A percentile compares a stretch with the other conserved stretches of the same genome.
phyloP scores from a whole-genome alignment of 805 yeast species.

The Lipomyces oligophaga region DNA sequence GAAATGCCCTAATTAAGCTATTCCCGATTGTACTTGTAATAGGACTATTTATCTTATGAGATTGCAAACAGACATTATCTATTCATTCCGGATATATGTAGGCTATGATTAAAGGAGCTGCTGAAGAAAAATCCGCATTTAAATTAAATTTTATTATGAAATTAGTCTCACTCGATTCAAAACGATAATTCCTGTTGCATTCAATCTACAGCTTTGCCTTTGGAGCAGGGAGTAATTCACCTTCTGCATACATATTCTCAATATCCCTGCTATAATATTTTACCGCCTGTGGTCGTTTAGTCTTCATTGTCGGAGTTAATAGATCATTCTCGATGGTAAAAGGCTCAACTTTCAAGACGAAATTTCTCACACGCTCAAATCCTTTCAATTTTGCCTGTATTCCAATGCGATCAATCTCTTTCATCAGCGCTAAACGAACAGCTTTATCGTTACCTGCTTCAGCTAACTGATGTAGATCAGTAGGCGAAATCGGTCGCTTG shows the following conservation, averaged over 20 bases:
- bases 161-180: too few species aligned
- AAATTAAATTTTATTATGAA: too few species aligned
- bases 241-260: slow-evolving; percentile 49
- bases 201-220: too few species aligned
- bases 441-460: slow-evolving; percentile 37
- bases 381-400: slow-evolving; percentile 48
- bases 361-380: slow-evolving; percentile 59
- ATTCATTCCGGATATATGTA: too few species aligned
- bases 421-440: slow-evolving; percentile 42
- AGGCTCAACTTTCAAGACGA: slow-evolving; percentile 54
- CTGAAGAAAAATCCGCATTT: too few species aligned
- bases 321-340: slow-evolving; percentile 55
- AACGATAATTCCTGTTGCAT: too few species aligned
- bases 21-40: too few species aligned
- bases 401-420: slow-evolving; percentile 41
- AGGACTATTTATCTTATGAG: too few species aligned
- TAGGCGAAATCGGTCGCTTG: slow-evolving; percentile 30
- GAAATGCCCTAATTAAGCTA: too few species aligned
- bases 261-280: slow-evolving; percentile 44
- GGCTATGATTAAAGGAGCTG: too few species aligned
- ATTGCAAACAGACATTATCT: too few species aligned
- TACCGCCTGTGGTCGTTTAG: slow-evolving; percentile 50
- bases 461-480: slow-evolving; percentile 35
- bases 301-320: slow-evolving; percentile 63
- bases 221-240: slow-evolving; percentile 30